Evolutionary conservation across 2,329 filamentous ascomycete species (phyloP).

Genomic region (Penicillium italicum): DNA sequence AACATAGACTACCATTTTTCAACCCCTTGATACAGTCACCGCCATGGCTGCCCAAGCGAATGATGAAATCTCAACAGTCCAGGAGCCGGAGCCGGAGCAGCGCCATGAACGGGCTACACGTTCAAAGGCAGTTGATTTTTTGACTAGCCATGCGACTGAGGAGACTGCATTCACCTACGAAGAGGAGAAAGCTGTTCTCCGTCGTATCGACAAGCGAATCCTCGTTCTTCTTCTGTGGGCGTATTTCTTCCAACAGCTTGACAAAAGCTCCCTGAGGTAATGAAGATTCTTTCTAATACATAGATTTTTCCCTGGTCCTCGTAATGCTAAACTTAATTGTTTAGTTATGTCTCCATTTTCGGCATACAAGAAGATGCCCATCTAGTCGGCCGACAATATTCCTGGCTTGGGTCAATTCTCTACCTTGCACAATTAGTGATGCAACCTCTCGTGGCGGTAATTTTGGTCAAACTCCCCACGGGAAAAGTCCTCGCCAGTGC

Average conservation of each 20-base stretch:
- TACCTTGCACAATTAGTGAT: constrained; percentile 59
- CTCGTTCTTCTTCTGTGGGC: constrained; percentile 52
- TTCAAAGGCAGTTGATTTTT: constrained; percentile 2
- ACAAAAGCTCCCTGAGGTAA: constrained; percentile 37
- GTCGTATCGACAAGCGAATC: constrained; percentile 49
- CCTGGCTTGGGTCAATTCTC: constrained; percentile 60
- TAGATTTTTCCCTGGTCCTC: not conserved
- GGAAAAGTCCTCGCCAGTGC: constrained; percentile 54
- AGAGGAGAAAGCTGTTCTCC: constrained; percentile 43
- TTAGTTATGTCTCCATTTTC: constrained; percentile 25
- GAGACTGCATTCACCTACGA: constrained; percentile 45
- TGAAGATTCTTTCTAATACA: not conserved
- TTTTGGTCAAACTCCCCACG: constrained; percentile 43
- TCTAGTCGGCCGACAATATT: constrained; percentile 50
- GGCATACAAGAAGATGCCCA: constrained; percentile 49
- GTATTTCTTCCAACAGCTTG: constrained; percentile 58
- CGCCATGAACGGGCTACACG: not conserved
- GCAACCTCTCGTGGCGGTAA: constrained; percentile 53
- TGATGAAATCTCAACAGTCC: not conserved
- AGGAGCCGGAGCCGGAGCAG: not conserved
- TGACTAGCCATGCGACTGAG: not conserved
- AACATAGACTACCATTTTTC: not conserved
- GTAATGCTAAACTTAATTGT: not conserved
- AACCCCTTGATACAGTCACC: not conserved
- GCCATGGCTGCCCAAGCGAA: not conserved